A percentile compares a stretch with the other conserved stretches of the same genome.
Conservation (phyloP, 1,139 yeast genomes). For the Kurtzmaniella quercitrusa region DNA sequence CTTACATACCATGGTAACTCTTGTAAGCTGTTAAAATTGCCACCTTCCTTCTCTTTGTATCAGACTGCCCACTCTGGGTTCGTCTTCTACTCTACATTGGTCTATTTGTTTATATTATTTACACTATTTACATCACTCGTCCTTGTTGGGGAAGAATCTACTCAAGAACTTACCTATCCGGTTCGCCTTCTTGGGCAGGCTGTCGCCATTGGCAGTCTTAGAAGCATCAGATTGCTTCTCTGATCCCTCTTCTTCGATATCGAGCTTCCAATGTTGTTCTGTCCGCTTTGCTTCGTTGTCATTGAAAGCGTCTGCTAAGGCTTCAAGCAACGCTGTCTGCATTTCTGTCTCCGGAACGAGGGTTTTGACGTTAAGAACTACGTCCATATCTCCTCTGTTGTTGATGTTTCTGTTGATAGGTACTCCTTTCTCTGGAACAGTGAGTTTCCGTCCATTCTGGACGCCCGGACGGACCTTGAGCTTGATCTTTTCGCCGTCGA, state of each 20-base stretch:
- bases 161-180: slow-evolving; percentile 62
- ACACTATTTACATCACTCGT: slow-evolving; percentile 12
- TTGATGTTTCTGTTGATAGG: slow-evolving; percentile 57
- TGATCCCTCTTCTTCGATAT: slow-evolving; percentile 23
- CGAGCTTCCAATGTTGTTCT: slow-evolving; percentile 53
- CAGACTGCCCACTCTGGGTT: no score
- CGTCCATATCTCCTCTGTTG: slow-evolving; percentile 79
- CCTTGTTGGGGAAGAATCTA: slow-evolving; percentile 57
- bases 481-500: slow-evolving; percentile 70
- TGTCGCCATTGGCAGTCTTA: not conserved
- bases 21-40: no score
- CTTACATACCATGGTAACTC: no score
- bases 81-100: no score
- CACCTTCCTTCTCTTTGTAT: no score
- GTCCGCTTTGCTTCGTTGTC: slow-evolving; percentile 75
- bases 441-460: slow-evolving; percentile 68
- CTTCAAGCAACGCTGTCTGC: slow-evolving; percentile 88
- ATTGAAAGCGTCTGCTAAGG: slow-evolving; percentile 84
- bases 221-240: slow-evolving; percentile 18
- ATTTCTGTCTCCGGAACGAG: slow-evolving; percentile 78
- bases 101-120: not conserved
- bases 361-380: slow-evolving; percentile 67
- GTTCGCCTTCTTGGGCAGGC: slow-evolving; percentile 16
- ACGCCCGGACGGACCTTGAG: slow-evolving; percentile 85
- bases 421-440: slow-evolving; percentile 84